Base-by-base conservation (phyloP, 2,329 filamentous ascomycete genomes). In the Xylaria sp. region DNA sequence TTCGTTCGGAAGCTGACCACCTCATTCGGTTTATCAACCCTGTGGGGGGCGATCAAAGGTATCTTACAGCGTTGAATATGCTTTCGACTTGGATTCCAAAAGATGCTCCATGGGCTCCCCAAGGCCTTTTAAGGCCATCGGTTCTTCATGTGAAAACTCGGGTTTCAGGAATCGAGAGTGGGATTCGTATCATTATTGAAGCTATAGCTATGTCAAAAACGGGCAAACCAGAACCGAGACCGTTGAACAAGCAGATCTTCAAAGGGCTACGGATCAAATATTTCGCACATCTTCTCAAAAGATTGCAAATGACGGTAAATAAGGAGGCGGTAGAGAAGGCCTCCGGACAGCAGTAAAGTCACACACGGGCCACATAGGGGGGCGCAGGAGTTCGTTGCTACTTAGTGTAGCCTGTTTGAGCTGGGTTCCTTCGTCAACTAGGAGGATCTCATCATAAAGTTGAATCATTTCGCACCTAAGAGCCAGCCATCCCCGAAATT, bases 181-280 rank as follows among this genome's bases (percentile, higher is more conserved):
- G 44, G 3, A 56, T 67, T 15, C 62, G 60, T 23, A n/a, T 63
- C 19, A 62, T 66, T 10, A 40, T 66, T 15, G 29, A 64, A 11
- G 67, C 63, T 8, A 35, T 48, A 33, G 17, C 63, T 3, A 60
- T 68, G 44, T 54, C 35, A 15, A 60, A 49, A 21, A 59, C 49
- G 15, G 53, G 58, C 10, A 58, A 60, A n/a, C 54, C 46, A 10
- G 61, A 66, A 53, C 41, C 17, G 11, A 51, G 59, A 25, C 19
- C 4, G 27, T 15, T 64, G 13, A 27, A 54, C 49, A 13, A 31
- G 33, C 23, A 44, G 21, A 7, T 58, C 23, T 66, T 53, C 33
- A 64, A 58, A 27, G 49, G 54, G 17, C 47, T 67, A 23, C 43
- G 61, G 27, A 35, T 62, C 29, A 62, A 51, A 41, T 67, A 63